These are phyloP conservation scores for Leishmania mexicana DNA, from an alignment of 208 protist species.

Conservation along the genomic window DNA sequence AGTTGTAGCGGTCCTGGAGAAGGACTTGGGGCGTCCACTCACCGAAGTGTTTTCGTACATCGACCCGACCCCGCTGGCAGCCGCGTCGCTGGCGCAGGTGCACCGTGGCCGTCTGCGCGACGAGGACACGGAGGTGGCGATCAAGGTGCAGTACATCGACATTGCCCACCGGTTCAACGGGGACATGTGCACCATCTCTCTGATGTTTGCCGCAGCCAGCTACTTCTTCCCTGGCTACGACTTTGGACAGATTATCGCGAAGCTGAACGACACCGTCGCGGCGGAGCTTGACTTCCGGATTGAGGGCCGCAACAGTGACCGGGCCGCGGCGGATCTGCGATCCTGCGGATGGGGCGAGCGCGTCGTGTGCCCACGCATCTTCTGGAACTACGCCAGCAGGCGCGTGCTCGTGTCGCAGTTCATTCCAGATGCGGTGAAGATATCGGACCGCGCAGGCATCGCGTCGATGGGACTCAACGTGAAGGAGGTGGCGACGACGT, in stretches of 20 bases:
- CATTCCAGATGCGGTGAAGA: slow-evolving; percentile 71
- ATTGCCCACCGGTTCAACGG: slow-evolving; percentile 84
- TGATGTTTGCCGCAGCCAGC: slow-evolving; percentile 68
- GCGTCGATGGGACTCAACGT: slow-evolving; percentile 56
- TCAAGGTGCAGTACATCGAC: slow-evolving; percentile 96
- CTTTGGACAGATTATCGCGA: slow-evolving; percentile 83
- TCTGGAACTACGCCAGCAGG: slow-evolving; percentile 60
- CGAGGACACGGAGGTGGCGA: slow-evolving; percentile 87
- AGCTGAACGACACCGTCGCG: slow-evolving; percentile 87
- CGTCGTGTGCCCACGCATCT: slow-evolving; percentile 72
- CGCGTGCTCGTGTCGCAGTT: slow-evolving; percentile 80
- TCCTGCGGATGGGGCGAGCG: slow-evolving; percentile 70
- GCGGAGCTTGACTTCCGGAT: slow-evolving; percentile 94
- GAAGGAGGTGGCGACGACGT: slow-evolving; percentile 53
- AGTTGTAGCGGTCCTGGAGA: slow-evolving; percentile 78
- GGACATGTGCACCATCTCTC: slow-evolving; percentile 88
- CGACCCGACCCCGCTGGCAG: slow-evolving; percentile 78
- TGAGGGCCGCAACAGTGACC: slow-evolving; percentile 92
- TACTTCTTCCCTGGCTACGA: slow-evolving; percentile 89
- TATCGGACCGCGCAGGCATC: slow-evolving; percentile 75
- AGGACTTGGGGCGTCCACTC: slow-evolving; percentile 53
- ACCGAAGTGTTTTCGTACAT: slow-evolving; percentile 67
- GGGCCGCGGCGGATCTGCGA: slow-evolving; percentile 68
- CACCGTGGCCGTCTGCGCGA: slow-evolving; percentile 68
- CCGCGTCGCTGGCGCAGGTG: slow-evolving; percentile 91